Conservation (phyloP, 495 filamentous ascomycete species). For the Podospora pseudopauciseta region DNA sequence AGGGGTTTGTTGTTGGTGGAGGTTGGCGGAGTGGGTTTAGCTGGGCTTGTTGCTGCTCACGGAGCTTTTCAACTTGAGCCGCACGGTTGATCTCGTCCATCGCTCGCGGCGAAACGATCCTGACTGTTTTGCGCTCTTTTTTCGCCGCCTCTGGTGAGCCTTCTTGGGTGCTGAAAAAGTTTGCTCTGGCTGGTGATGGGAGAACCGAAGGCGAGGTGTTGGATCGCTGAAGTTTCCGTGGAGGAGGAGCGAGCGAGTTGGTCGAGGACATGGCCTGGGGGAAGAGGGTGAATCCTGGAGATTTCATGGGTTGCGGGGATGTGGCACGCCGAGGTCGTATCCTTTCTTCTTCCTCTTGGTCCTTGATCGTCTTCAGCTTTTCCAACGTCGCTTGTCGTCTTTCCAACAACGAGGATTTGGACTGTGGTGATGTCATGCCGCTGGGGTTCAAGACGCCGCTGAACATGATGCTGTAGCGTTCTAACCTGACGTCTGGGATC, state of each 20-base stretch:
- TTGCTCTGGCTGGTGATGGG: slow-evolving; percentile 41
- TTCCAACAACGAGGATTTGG: slow-evolving; percentile 52
- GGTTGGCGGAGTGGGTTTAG: slow-evolving; percentile 2
- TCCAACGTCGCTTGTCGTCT: slow-evolving; percentile 67
- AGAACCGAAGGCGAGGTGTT: slow-evolving; percentile 56
- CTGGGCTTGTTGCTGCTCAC: slow-evolving; percentile 27
- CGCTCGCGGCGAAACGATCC: slow-evolving; percentile 29
- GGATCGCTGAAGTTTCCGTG: slow-evolving; percentile 49
- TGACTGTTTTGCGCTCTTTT: slow-evolving; percentile 30
- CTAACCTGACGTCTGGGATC: slow-evolving; percentile 76
- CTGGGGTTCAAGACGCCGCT: slow-evolving; percentile 59
- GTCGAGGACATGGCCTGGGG: slow-evolving; percentile 36
- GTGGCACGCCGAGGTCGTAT: slow-evolving; percentile 46
- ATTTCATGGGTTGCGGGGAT: slow-evolving; percentile 57
- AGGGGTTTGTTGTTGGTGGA: slow-evolving; percentile 2
- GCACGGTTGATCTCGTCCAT: slow-evolving; percentile 32
- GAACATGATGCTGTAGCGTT: slow-evolving; percentile 96
- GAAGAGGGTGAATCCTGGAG: slow-evolving; percentile 63
- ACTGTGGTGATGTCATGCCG: slow-evolving; percentile 1
- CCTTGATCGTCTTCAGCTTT: slow-evolving; percentile 54
- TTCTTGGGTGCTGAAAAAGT: slow-evolving; percentile 24
- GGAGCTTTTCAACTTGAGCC: slow-evolving; percentile 27
- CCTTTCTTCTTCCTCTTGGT: slow-evolving; percentile 33
- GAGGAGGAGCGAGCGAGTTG: slow-evolving; percentile 18
- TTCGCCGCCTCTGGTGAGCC: not conserved